Evolutionary conservation across 2,329 filamentous ascomycete genomes (phyloP), one percentile per base, ranked within the genome.

Genomic region (Monosporascus sp.): DNA sequence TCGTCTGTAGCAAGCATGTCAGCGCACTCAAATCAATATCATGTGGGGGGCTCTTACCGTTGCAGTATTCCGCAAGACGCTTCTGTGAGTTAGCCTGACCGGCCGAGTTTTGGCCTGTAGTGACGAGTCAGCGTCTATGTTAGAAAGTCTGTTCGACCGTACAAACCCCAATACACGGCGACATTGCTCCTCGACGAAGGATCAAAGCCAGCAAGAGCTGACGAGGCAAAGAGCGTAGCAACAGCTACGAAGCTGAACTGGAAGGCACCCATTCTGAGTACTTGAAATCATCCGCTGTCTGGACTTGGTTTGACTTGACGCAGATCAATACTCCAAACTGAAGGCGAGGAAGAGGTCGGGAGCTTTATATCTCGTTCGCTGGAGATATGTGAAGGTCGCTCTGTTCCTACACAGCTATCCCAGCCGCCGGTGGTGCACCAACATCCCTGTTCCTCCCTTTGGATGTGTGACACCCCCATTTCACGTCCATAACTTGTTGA

Each of bases 51-150:
- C 9, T 46, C 43, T 72, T 65, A 79, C 78, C 75, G 51, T 76
- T 68, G 63, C 82, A 86, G 64, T 86, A 87, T 50, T 77, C 68
- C 1, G 76, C 72, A 1, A 87, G 71, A 3, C 77, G 70, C 60
- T 82, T 72, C 63, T 87, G 83, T 7, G 73, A 68, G 24, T 66
- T 67, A 8, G 71, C 69, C 52, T 74, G 70, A 17, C 73, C 71
- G 55, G 74, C 76, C 0, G 83, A 87, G 63, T 87, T 87, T 63
- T 87, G 83, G 18, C 47, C 47, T 49, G 36, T 20, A 46, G 15
- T 7, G 5, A 46, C 20, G 17, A 27, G 24, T 46, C 25, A 46
- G 22, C 15, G 11, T 27, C 3, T 25, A 17, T 2, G 8, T 25
- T 3, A 8, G 14, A 24, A 31, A 27, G 24, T 14, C 7, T 27